Evolutionary conservation across 208 protist genomes (phyloP), one percentile per base, ranked within the genome.

Genomic region (Leishmania guyanensis): DNA sequence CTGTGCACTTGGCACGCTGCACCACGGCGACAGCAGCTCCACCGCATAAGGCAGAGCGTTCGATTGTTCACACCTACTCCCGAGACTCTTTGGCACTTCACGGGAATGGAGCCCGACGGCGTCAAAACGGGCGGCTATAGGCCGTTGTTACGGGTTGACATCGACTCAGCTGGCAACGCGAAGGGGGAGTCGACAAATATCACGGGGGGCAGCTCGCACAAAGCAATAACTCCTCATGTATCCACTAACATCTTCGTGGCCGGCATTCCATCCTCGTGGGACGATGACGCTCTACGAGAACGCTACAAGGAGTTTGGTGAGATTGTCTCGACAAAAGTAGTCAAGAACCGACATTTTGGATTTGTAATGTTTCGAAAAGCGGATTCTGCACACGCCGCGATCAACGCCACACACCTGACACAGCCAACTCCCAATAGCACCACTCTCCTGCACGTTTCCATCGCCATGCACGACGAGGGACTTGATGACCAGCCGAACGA

Each of bases 391-490:
- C 92, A 96, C 80, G 91, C 90, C 4, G 94, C 94, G 29, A 98
- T 98, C 70, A 96, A 95, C 51, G 90, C 91, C 29, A 92, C 91
- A 29, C 94, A 98, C 80, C 84, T 95, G 43, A 95, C 91, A 0
- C 84, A 89, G 58, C 92, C 93, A 16, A 83, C 78, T 50, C 87
- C 88, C 6, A 90, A 86, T 54, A 90, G 89, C 36, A 66, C 83
- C 6, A 91, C 89, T 43, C 62, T 96, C 48, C 78, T 97, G 60
- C 93, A 98, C 80, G 94, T 96, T 5, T 95, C 92, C 22, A 92
- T 98, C 53, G 93, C 94, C 8, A 98, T 98, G 94, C 94, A 98
- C 71, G 93, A 96, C 82, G 94, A 98, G 79, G 94, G 94, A n/a
- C 88, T 95, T 10, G 93, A 98, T 76, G 94, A 96, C 48, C 80